phyloP scores from a whole-genome alignment of 2,329 filamentous ascomycete genomes.

The Teratosphaeria destructans region DNA sequence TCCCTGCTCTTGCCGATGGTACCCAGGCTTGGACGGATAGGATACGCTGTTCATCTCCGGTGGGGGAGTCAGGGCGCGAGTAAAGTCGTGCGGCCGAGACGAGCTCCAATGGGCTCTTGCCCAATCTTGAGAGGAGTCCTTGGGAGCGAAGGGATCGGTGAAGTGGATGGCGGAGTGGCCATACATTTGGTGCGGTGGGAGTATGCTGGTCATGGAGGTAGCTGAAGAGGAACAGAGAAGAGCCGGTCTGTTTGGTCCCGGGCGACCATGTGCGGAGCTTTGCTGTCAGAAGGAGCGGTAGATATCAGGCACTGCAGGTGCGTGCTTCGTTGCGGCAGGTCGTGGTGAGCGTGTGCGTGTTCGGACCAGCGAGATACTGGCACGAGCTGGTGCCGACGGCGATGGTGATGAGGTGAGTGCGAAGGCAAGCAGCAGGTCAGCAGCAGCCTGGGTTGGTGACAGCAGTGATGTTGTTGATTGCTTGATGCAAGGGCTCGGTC shows the following conservation, averaged over 20 bases:
- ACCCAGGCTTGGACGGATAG: constrained; percentile 10
- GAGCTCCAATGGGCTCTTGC: constrained; percentile 10
- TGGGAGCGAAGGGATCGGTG: constrained; percentile 24
- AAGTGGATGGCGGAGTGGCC: constrained; percentile 24
- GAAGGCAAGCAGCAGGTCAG: neutral
- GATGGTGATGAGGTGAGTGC: constrained; percentile 1
- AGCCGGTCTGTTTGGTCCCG: neutral
- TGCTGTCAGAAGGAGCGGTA: neutral
- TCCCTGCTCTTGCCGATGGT: constrained; percentile 19
- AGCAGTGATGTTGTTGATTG: constrained; percentile 1
- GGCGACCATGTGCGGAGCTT: constrained; percentile 1
- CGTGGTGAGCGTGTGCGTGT: neutral
- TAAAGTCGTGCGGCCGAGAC: constrained; percentile 8
- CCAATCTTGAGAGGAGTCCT: constrained; percentile 13
- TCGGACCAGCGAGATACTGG: neutral
- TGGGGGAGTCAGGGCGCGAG: constrained; percentile 24
- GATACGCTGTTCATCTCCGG: constrained; percentile 25
- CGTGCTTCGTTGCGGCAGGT: neutral
- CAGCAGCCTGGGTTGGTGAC: neutral
- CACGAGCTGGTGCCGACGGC: neutral
- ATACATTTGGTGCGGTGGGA: constrained; percentile 23
- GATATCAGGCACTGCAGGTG: neutral
- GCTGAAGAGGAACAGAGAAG: neutral
- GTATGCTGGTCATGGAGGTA: constrained; percentile 16
- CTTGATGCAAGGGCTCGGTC: constrained; percentile 1